A percentile compares a stretch with the other conserved stretches of the same genome.
Conservation (phyloP, 1,139 yeast genomes). For the Lodderomyces margitis region DNA sequence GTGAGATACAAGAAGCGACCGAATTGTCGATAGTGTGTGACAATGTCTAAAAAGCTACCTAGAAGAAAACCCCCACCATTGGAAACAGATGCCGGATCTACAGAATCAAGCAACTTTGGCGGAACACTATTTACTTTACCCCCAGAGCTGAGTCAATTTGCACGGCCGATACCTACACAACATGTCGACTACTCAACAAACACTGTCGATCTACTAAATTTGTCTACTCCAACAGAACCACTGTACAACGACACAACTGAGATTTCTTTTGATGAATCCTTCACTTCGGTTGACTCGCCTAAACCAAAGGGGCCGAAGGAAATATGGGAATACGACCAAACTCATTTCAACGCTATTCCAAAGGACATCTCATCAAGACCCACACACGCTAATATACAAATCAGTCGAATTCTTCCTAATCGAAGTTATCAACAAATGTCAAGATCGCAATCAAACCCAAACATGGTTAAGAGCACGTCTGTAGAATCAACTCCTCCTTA, state of each 20-base stretch:
- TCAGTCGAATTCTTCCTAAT: conserved; percentile 7
- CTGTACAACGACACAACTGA: conserved; percentile 10
- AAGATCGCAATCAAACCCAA: conserved; percentile 10
- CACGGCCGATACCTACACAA: background rate
- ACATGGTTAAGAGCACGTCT: background rate
- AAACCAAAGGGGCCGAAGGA: conserved; percentile 45
- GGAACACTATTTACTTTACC: background rate
- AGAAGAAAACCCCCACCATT: conserved; percentile 31
- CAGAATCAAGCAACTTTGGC: background rate
- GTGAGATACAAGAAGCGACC: too few species aligned
- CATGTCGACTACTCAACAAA: background rate
- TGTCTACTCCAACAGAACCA: background rate
- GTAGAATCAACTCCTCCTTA: conserved; percentile 6
- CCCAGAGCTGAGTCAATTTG: background rate
- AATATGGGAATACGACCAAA: conserved; percentile 32
- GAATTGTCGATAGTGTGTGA: background rate
- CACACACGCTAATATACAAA: conserved; percentile 5
- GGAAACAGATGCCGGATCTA: background rate
- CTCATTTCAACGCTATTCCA: background rate
- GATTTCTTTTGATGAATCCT: conserved; percentile 16
- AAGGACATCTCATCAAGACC: background rate
- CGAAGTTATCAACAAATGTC: conserved; percentile 16
- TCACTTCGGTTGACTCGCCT: conserved; percentile 28
- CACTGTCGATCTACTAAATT: background rate
- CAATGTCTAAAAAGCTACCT: conserved; percentile 19